These are phyloP conservation scores for Cryphonectria japonica DNA, from an alignment of 2,329 filamentous ascomycete genomes.

Conservation along the genomic window DNA sequence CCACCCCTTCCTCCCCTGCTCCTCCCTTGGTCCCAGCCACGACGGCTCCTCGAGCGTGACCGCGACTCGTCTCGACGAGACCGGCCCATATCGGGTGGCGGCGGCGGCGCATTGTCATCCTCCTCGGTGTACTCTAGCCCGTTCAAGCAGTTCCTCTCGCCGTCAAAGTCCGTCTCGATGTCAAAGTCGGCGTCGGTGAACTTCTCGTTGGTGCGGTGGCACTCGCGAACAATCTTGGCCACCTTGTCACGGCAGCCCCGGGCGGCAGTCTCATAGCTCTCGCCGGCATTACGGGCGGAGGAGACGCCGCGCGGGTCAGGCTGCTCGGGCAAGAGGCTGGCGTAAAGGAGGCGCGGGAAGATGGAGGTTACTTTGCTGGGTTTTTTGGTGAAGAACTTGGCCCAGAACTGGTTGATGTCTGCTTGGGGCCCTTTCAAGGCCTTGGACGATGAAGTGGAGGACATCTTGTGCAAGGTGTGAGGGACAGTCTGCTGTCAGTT, in stretches of 20 bases:
- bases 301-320: constrained; percentile 35
- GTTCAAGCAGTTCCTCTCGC: constrained; percentile 42
- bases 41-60: neutral
- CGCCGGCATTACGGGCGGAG: constrained; percentile 43
- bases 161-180: constrained; percentile 43
- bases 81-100: too few relatives aligned
- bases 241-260: constrained; percentile 46
- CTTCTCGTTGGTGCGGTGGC: constrained; percentile 49
- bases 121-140: constrained; percentile 31
- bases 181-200: constrained; percentile 51
- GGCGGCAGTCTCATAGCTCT: constrained; percentile 48
- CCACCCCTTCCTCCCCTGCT: neutral
- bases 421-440: constrained; percentile 40
- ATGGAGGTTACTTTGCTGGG: constrained; percentile 50
- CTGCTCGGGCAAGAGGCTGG: constrained; percentile 37
- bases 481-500: too few relatives aligned
- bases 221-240: constrained; percentile 45
- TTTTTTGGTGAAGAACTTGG: constrained; percentile 45
- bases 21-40: too few relatives aligned
- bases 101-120: too few relatives aligned
- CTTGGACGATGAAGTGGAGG: constrained; percentile 26
- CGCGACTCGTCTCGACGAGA: too few relatives aligned
- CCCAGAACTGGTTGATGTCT: constrained; percentile 47
- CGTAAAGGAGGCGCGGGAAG: constrained; percentile 47
- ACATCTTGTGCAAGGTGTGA: neutral